Percentiles rank a stretch among this genome's conserved stretches.
These are phyloP conservation scores for Pyrus pyrifolia DNA, from an alignment of 306 rosid species.

Conservation along the genomic window DNA sequence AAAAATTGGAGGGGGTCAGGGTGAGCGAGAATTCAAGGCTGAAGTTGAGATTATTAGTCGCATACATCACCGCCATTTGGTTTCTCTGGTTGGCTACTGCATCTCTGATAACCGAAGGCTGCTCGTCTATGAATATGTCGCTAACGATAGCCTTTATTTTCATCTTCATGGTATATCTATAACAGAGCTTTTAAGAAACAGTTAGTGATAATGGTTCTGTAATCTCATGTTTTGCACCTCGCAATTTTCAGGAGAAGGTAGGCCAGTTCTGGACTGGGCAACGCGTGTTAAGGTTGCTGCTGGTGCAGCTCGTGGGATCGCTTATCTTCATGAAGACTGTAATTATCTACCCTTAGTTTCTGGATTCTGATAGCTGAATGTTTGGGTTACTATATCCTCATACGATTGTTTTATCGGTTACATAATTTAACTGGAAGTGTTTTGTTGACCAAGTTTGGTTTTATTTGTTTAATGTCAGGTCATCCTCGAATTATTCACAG, in stretches of 20 bases:
- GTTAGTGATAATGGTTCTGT: conserved; percentile 10
- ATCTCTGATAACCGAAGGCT: conserved; percentile 61
- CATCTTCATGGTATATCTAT: conserved; percentile 79
- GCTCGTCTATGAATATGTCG: conserved; percentile 85
- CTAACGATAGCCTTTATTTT: conserved; percentile 64
- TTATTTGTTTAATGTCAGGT: conserved; percentile 40
- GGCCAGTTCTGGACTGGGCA: conserved; percentile 65
- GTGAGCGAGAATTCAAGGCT: conserved; percentile 83
- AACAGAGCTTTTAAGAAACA: conserved; percentile 9
- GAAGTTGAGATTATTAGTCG: conserved; percentile 90
- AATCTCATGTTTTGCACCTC: conserved; percentile 12
- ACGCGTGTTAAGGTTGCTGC: conserved; percentile 75
- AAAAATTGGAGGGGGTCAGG: conserved; percentile 81
- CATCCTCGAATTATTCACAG: conserved; percentile 91
- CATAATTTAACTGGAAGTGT: background rate
- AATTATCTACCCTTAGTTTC: conserved; percentile 27
- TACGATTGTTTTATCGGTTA: background rate
- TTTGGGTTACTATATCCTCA: background rate
- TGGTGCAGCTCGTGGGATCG: conserved; percentile 92
- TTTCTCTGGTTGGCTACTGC: conserved; percentile 86
- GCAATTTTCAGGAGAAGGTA: conserved; percentile 41
- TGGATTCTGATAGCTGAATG: background rate
- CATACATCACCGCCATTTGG: conserved; percentile 93
- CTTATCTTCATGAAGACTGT: conserved; percentile 98
- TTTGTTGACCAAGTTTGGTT: background rate